A percentile compares a stretch with the other conserved stretches of the same genome.
Evolutionary conservation across 2,329 filamentous ascomycete species (phyloP).

Genomic region (Aschersonia sp.): DNA sequence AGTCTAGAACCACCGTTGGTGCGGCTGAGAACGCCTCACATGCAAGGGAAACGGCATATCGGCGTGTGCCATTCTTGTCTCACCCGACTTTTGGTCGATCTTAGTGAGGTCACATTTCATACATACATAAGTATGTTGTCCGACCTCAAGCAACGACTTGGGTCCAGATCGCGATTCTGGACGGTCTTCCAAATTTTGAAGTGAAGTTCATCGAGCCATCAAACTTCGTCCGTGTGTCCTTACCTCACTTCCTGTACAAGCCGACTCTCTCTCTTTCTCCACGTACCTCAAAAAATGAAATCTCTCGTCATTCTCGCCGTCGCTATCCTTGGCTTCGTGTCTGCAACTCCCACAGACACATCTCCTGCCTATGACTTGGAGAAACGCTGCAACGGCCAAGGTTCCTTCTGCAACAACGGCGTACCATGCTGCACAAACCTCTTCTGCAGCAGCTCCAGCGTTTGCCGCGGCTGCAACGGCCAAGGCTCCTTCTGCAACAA

Average conservation of each 20-base stretch:
- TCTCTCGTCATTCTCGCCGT: not conserved
- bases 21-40: too few relatives aligned
- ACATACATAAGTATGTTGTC: too few relatives aligned
- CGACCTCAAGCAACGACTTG: too few relatives aligned
- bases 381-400: constrained; percentile 3
- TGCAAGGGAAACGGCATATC: too few relatives aligned
- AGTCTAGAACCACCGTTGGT: too few relatives aligned
- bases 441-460: constrained; percentile 3
- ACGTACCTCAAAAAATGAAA: not conserved
- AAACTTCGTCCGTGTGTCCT: not conserved
- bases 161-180: too few relatives aligned
- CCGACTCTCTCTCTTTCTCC: not conserved
- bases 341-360: constrained; percentile 1
- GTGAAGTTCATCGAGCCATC: too few relatives aligned
- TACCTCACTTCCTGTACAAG: not conserved
- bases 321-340: not conserved
- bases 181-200: too few relatives aligned
- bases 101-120: too few relatives aligned
- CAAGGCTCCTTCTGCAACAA: constrained; percentile 4
- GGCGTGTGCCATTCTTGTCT: too few relatives aligned
- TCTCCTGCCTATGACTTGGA: not conserved
- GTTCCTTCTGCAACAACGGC: constrained; percentile 5
- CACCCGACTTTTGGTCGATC: too few relatives aligned
- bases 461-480: constrained; percentile 2
- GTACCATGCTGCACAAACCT: constrained; percentile 3